Percentiles rank a stretch among this genome's conserved stretches.
These are phyloP conservation scores for Tilletia horrida DNA, from an alignment of 1,284 basidiomycete genomes.

Conservation along the genomic window DNA sequence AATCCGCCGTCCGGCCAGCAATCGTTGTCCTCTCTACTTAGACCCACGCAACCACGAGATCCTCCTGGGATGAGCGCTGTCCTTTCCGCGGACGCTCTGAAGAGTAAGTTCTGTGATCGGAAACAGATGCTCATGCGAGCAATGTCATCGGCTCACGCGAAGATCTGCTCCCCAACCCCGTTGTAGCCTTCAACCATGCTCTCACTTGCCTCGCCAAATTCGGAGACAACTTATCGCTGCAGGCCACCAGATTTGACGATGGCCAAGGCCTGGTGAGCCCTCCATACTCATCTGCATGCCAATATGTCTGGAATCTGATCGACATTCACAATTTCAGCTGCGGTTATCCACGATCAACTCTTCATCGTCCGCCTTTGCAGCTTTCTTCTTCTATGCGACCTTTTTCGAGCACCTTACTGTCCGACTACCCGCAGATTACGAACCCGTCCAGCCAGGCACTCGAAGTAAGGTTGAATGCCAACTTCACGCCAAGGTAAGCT, in stretches of 20 bases:
- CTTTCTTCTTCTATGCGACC: slow-evolving; percentile 12
- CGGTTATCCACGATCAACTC: slow-evolving; percentile 16
- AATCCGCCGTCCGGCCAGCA: background rate
- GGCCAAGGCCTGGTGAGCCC: slow-evolving; percentile 3
- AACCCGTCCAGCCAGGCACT: background rate
- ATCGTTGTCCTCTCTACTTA: background rate
- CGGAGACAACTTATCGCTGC: slow-evolving; percentile 16
- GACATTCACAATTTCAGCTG: background rate
- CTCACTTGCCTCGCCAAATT: slow-evolving; percentile 16
- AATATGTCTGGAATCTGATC: background rate
- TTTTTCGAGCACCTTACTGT: slow-evolving; percentile 6
- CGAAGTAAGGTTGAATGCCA: slow-evolving; percentile 14
- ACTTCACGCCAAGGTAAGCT: slow-evolving; percentile 16
- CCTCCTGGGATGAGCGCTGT: slow-evolving; percentile 14
- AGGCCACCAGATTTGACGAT: background rate
- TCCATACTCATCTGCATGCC: too few species aligned
- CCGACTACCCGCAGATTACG: slow-evolving; percentile 1
- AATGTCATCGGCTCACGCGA: background rate
- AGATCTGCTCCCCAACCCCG: background rate
- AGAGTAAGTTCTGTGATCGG: background rate
- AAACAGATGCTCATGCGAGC: background rate
- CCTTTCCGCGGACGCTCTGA: slow-evolving; percentile 1
- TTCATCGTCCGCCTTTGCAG: slow-evolving; percentile 14
- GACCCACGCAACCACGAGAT: background rate
- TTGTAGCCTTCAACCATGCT: slow-evolving; percentile 10